These are phyloP conservation scores for Porogramme epimiltina DNA, from an alignment of 1,284 basidiomycete species.

Conservation along the genomic window DNA sequence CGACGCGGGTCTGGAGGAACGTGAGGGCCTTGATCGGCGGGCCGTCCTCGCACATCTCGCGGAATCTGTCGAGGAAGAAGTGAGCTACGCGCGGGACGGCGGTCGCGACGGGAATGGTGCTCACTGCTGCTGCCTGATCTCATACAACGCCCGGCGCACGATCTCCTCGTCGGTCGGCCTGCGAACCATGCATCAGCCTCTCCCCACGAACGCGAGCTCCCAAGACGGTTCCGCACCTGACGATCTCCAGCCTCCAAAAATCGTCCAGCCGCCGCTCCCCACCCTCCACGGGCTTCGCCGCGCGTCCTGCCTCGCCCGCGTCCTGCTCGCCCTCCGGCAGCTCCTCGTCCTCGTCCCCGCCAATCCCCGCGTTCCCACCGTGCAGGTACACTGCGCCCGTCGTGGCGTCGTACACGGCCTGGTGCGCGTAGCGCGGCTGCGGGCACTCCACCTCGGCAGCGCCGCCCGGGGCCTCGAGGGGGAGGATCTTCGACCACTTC, in stretches of 20 bases:
- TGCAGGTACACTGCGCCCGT: slow-evolving; percentile 65
- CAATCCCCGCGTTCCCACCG: slow-evolving; percentile 65
- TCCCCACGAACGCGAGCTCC: neutral
- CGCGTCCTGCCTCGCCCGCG: slow-evolving; percentile 15
- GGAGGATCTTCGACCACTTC: slow-evolving; percentile 61
- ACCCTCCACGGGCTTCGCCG: slow-evolving; percentile 19
- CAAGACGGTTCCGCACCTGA: slow-evolving; percentile 43
- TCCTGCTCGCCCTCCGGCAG: neutral
- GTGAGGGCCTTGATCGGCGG: slow-evolving; percentile 65
- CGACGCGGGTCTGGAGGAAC: slow-evolving; percentile 72
- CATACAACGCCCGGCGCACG: slow-evolving; percentile 58
- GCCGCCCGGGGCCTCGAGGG: slow-evolving; percentile 12
- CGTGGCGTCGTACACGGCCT: slow-evolving; percentile 68
- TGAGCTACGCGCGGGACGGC: neutral
- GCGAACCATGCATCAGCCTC: neutral
- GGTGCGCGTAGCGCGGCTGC: slow-evolving; percentile 67
- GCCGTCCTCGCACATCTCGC: slow-evolving; percentile 73
- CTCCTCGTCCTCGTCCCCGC: slow-evolving; percentile 17
- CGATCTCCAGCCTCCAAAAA: slow-evolving; percentile 73
- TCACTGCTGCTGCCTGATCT: slow-evolving; percentile 70
- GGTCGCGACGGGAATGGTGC: slow-evolving; percentile 30
- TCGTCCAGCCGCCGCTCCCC: slow-evolving; percentile 62
- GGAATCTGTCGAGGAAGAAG: slow-evolving; percentile 54
- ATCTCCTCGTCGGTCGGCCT: slow-evolving; percentile 63
- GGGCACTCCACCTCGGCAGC: slow-evolving; percentile 12